Base-by-base conservation (phyloP, 2,329 filamentous ascomycete genomes). In the Alternaria incomplexa region DNA sequence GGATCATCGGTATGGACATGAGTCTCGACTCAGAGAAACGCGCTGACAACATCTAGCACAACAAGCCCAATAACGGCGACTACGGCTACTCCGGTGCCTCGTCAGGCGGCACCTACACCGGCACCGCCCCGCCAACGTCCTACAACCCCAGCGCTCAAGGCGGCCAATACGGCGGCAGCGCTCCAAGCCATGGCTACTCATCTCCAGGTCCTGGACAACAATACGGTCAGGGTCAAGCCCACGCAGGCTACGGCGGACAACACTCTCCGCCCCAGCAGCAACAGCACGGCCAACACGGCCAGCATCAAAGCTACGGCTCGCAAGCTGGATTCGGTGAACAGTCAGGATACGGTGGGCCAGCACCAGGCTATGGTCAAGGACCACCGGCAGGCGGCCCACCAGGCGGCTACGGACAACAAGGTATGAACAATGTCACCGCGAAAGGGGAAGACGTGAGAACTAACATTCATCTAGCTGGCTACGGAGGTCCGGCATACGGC, bases 101-200 rank as follows among this genome's bases (percentile, higher is more conserved):
- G 4, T 71, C 73, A 46, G 77, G 84, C 64, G 85, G 86, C 47
- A 83, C 84, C 40, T 92, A 91, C 76, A 85, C 82, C 63, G 90
- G 89, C 58, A 83, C 86, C 60, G 87, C 89, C 43, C 90, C 90
- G 12, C 86, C 88, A n/a, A 78, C 85, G 13, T 85, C 87, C 7
- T 90, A 90, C 75, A 86, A 89, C 70, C 80, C 83, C 20, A 67
- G 68, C 9, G 71, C 71, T 12, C 71, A 73, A 48, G 68, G 72
- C 53, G 61, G 64, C n/a, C 59, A 68, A 2, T 66, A 73, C 57
- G 63, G 59, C 61, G 67, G 72, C 56, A 62, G 66, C 12, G 64
- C 72, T 22, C 72, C 69, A 15, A 63, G 72, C 32, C 67, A 73
- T 23, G 63, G 61, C 44, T 68, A 72, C 51, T 65, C 65, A 17